These are phyloP conservation scores for Heliocybe sulcata DNA, from an alignment of 1,284 basidiomycete species.

Conservation along the genomic window DNA sequence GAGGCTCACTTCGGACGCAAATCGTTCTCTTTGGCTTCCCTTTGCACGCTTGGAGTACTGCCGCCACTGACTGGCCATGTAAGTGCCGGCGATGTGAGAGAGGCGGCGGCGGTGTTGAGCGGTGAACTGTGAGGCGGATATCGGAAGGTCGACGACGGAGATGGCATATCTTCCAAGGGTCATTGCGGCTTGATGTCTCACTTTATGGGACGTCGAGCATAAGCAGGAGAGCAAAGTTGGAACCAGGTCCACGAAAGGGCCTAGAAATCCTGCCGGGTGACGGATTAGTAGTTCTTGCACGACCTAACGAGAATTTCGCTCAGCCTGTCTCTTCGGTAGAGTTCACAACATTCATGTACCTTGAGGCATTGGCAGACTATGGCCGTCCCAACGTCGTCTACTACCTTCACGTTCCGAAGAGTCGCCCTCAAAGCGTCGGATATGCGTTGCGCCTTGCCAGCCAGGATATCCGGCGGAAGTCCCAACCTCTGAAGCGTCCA, in stretches of 20 bases:
- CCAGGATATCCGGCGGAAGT: background rate
- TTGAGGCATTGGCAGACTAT: background rate
- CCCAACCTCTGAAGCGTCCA: background rate
- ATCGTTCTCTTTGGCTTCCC: background rate
- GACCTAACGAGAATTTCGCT: background rate
- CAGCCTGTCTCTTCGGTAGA: background rate
- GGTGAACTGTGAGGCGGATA: background rate
- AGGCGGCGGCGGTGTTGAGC: background rate
- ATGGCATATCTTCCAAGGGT: background rate
- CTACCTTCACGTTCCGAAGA: background rate
- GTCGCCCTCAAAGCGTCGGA: background rate
- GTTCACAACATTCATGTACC: background rate
- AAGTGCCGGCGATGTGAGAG: background rate
- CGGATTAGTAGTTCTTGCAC: background rate
- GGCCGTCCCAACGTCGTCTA: background rate
- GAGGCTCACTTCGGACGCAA: background rate
- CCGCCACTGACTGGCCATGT: background rate
- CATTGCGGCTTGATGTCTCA: background rate
- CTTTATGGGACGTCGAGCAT: background rate
- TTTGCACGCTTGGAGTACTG: constrained; percentile 12
- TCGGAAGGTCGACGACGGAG: background rate
- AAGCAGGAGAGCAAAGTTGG: background rate
- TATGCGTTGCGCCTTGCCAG: background rate
- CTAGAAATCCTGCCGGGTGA: background rate
- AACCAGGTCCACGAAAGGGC: background rate